Evolutionary conservation across 2,329 filamentous ascomycete species (phyloP).

Genomic region (Aspergillus spinulosporus): DNA sequence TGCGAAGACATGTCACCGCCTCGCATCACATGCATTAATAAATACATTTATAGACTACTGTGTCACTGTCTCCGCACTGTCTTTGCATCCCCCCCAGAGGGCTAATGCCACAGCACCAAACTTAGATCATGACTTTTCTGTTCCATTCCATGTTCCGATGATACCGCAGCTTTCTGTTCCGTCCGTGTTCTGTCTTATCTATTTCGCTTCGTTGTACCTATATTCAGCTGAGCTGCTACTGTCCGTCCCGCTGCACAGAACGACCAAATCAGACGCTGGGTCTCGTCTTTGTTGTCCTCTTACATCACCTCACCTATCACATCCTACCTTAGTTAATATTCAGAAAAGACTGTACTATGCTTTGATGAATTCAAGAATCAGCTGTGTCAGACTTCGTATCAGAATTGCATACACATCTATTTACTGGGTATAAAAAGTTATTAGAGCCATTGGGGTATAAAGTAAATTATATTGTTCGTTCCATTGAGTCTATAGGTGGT

Average conservation of each 20-base stretch:
- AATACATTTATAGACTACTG: slow-evolving; percentile 19
- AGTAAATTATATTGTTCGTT: background rate
- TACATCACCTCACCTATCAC: too few species aligned
- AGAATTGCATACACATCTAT: too few species aligned
- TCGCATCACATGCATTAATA: slow-evolving; percentile 3
- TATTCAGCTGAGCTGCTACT: background rate
- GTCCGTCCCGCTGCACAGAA: background rate
- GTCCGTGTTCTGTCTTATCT: slow-evolving; percentile 3
- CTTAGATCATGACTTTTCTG: slow-evolving; percentile 23
- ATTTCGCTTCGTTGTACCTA: slow-evolving; percentile 7
- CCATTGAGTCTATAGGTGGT: background rate
- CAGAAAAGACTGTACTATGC: too few species aligned
- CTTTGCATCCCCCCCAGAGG: slow-evolving; percentile 8
- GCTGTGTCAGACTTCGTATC: too few species aligned
- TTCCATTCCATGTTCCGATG: slow-evolving; percentile 15
- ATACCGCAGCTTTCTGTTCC: slow-evolving; percentile 12
- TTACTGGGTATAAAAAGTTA: too few species aligned
- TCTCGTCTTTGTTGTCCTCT: background rate
- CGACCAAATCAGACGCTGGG: background rate
- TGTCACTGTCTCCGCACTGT: background rate
- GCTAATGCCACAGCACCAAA: slow-evolving; percentile 14
- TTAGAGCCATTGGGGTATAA: background rate
- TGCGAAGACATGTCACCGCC: background rate
- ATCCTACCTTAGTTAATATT: too few species aligned
- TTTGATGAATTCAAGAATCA: too few species aligned